A percentile compares a stretch with the other conserved stretches of the same genome.
These are phyloP conservation scores for Cercospora nicotianae DNA, from an alignment of 2,329 filamentous ascomycete genomes.

Conservation along the genomic window DNA sequence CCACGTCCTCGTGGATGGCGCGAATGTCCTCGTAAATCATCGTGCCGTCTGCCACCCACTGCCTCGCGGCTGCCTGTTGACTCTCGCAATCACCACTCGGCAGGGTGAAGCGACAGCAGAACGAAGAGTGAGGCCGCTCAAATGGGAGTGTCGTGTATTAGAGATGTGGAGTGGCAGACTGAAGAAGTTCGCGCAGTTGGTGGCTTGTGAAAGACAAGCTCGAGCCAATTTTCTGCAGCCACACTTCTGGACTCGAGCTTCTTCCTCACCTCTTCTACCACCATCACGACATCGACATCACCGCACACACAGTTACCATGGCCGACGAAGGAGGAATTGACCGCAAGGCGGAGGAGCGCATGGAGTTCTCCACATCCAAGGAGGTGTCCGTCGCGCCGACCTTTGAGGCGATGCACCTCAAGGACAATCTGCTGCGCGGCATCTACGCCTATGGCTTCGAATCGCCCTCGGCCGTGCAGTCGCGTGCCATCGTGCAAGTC, in stretches of 20 bases:
- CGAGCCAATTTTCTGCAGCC: slow-evolving; percentile 7
- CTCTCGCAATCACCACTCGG: neutral
- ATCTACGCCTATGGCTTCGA: slow-evolving; percentile 99
- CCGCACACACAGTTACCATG: slow-evolving; percentile 60
- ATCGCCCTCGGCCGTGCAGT: slow-evolving; percentile 95
- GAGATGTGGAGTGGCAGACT: neutral
- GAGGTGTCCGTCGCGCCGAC: slow-evolving; percentile 94
- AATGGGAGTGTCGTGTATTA: neutral
- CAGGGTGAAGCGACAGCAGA: neutral
- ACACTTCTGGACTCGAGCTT: neutral
- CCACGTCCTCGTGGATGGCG: slow-evolving; percentile 91
- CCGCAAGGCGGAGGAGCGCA: slow-evolving; percentile 89
- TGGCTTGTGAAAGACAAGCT: slow-evolving; percentile 7
- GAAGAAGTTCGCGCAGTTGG: neutral
- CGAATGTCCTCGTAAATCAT: slow-evolving; percentile 93
- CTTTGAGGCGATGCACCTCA: slow-evolving; percentile 86
- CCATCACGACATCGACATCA: slow-evolving; percentile 9
- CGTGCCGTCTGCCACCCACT: slow-evolving; percentile 15
- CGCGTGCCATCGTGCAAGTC: slow-evolving; percentile 95
- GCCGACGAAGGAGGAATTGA: slow-evolving; percentile 76
- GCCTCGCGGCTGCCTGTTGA: neutral
- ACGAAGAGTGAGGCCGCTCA: neutral
- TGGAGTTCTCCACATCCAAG: slow-evolving; percentile 98
- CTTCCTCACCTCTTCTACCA: slow-evolving; percentile 3
- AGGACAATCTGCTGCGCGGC: slow-evolving; percentile 93